Evolutionary conservation across 169 alveolate genomes (phyloP), one percentile per base, ranked within the genome.

Genomic region (Eimeria acervulina): DNA sequence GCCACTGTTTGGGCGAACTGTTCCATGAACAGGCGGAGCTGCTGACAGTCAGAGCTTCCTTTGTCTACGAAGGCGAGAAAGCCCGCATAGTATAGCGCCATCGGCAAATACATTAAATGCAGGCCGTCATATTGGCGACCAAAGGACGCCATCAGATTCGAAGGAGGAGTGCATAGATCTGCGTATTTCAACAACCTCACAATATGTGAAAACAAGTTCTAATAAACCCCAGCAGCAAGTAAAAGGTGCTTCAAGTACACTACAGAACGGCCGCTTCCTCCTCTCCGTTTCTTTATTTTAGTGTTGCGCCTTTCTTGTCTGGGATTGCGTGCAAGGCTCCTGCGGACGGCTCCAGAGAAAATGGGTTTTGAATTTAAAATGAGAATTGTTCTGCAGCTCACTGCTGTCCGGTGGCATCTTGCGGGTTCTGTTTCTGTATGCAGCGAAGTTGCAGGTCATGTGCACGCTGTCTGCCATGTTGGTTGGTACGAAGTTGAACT

Each of bases 61-160:
- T 87, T 87, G 81, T 87, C 93, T 36, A 87, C 93, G 61, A 87
- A 87, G 42, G 93, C 93, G 31, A 87, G 55, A 40, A 59, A 63
- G 81, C 93, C 93, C 13, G 83, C 93, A 42, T 55, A 87, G 93
- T 87, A 63, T 31, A 87, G 70, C 38, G 61, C 44, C 19, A 51
- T 31, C 28, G 93, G 93, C 28, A 87, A 72, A 44, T 87, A 87
- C 93, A 87, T 87, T 28, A 87, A 38, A 47, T 61, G 93, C 47
- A 87, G 93, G 44, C 93, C 93, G 80, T 87, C 93, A n/a, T 87
- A 87, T 8, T 83, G 81, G 40, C 93, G 51, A 21, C 93, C 93
- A 36, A 87, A 87, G 21, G 93, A 72, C 1, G 47, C 63, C 93
- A 87, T 87, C 28, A 87, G 26, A 44, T n/a, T 87, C 33, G 78